Conservation (phyloP, 306 rosid genomes). For the Sicyos baderoa region DNA sequence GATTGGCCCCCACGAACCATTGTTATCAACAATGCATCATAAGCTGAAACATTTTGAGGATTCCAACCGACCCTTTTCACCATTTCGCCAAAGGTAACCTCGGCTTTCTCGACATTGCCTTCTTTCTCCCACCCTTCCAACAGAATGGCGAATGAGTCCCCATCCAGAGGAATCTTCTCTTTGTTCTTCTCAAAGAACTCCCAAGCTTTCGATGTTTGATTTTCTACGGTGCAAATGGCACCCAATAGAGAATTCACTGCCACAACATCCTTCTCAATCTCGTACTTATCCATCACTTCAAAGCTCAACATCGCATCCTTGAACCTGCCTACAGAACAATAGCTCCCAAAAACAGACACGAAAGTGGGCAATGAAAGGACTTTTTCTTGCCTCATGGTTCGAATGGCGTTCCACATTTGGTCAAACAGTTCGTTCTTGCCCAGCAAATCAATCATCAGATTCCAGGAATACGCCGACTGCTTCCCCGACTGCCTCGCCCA, state of each 20-base stretch:
- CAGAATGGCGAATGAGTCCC: conserved; percentile 50
- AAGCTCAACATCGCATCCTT: conserved; percentile 55
- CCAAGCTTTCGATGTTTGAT: conserved; percentile 31
- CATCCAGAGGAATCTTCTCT: conserved; percentile 34
- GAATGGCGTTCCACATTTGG: conserved; percentile 63
- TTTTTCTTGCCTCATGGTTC: conserved; percentile 53
- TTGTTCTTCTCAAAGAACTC: conserved; percentile 40
- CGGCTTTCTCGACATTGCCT: conserved; percentile 40
- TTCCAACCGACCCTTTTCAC: conserved; percentile 44
- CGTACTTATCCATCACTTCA: conserved; percentile 59
- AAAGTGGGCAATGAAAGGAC: conserved; percentile 41
- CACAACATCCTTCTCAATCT: conserved; percentile 32
- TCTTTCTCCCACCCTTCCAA: conserved; percentile 66
- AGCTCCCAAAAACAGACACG: conserved; percentile 48
- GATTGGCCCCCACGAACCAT: conserved; percentile 29
- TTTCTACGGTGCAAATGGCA: conserved; percentile 45
- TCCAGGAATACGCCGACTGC: conserved; percentile 51
- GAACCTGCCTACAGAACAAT: conserved; percentile 42
- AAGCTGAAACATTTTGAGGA: conserved; percentile 34
- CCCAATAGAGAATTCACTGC: conserved; percentile 53
- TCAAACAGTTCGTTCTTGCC: conserved; percentile 64
- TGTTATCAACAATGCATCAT: conserved; percentile 45
- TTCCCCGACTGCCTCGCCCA: conserved; percentile 43
- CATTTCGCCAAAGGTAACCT: conserved; percentile 48
- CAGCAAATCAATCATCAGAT: conserved; percentile 52